phyloP scores from a whole-genome alignment of 1,139 yeast genomes.

The Kodamaea sp. region DNA sequence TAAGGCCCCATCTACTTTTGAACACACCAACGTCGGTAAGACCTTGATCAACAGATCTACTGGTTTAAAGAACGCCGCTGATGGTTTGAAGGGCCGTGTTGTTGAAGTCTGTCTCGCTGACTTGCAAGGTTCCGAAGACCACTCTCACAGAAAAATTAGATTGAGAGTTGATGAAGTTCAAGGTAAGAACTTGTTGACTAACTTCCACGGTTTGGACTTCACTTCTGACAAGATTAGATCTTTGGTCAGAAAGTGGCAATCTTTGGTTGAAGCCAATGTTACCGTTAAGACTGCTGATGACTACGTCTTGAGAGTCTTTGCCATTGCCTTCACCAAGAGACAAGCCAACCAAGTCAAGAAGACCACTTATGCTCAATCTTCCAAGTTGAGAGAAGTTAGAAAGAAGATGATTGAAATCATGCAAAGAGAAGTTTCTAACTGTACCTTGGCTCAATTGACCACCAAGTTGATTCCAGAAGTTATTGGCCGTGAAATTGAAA shows the following conservation, averaged over 20 bases:
- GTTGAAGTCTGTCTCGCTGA: slow-evolving; percentile 86
- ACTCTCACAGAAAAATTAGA: slow-evolving; percentile 84
- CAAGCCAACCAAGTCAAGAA: slow-evolving; percentile 86
- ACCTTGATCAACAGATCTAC: slow-evolving; percentile 91
- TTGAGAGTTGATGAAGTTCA: slow-evolving; percentile 91
- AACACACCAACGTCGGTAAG: slow-evolving; percentile 92
- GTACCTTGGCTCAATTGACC: slow-evolving; percentile 82
- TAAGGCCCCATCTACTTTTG: slow-evolving; percentile 93
- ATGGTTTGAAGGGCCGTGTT: slow-evolving; percentile 88
- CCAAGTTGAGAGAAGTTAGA: slow-evolving; percentile 80
- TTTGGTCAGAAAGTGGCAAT: slow-evolving; percentile 91
- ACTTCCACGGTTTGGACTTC: slow-evolving; percentile 94
- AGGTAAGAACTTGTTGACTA: slow-evolving; percentile 88
- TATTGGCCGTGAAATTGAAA: slow-evolving; percentile 86
- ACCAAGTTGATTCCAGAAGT: slow-evolving; percentile 88
- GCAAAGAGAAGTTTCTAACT: slow-evolving; percentile 80
- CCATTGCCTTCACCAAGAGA: slow-evolving; percentile 91
- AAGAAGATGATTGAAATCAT: slow-evolving; percentile 85
- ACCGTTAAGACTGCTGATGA: slow-evolving; percentile 91
- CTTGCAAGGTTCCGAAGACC: slow-evolving; percentile 90
- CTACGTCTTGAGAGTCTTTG: slow-evolving; percentile 83
- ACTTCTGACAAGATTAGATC: slow-evolving; percentile 89
- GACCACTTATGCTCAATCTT: slow-evolving; percentile 87
- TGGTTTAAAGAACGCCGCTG: slow-evolving; percentile 91
- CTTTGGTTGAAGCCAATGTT: slow-evolving; percentile 86